Percentiles rank a stretch among this genome's conserved stretches.
These are phyloP conservation scores for Herpetospermum pedunculosum DNA, from an alignment of 306 rosid genomes.

Conservation along the genomic window DNA sequence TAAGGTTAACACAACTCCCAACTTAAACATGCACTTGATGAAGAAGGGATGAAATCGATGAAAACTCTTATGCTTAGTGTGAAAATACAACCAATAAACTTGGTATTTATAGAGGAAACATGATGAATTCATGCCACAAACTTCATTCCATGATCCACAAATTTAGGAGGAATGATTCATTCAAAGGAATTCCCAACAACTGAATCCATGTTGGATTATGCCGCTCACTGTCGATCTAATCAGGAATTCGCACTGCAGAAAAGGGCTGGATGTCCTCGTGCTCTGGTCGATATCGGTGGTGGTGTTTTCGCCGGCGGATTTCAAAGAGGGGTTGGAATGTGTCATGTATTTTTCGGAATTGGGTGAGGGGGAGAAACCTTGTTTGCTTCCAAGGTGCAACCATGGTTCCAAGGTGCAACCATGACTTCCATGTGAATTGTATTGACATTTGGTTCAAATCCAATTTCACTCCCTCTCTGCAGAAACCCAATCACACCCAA, in stretches of 20 bases:
- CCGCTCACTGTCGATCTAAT: slow-evolving; percentile 49
- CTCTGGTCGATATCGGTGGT: slow-evolving; percentile 51
- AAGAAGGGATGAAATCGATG: too few relatives aligned
- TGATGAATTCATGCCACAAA: too few relatives aligned
- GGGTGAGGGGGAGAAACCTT: slow-evolving; percentile 43
- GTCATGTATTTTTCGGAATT: slow-evolving; percentile 71
- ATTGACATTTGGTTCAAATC: slow-evolving; percentile 88
- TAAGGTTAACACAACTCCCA: too few relatives aligned
- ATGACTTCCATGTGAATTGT: slow-evolving; percentile 82
- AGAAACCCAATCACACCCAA: slow-evolving; percentile 38
- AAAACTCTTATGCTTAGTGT: too few relatives aligned
- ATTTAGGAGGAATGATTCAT: too few relatives aligned
- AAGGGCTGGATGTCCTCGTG: slow-evolving; percentile 54
- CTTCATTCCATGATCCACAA: too few relatives aligned
- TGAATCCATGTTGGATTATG: slow-evolving; percentile 15
- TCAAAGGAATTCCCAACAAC: too few relatives aligned
- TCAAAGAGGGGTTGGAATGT: slow-evolving; percentile 82
- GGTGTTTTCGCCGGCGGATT: slow-evolving; percentile 25
- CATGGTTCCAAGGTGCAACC: slow-evolving; percentile 78
- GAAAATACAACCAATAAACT: too few relatives aligned
- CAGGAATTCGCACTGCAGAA: slow-evolving; percentile 35
- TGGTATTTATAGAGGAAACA: too few relatives aligned
- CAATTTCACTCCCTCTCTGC: slow-evolving; percentile 70
- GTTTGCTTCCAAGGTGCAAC: too few relatives aligned
- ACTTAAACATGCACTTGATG: too few relatives aligned